Percentiles rank a stretch among this genome's conserved stretches.
phyloP scores from a whole-genome alignment of 306 rosid genomes.

The Ormosia semicastrata region DNA sequence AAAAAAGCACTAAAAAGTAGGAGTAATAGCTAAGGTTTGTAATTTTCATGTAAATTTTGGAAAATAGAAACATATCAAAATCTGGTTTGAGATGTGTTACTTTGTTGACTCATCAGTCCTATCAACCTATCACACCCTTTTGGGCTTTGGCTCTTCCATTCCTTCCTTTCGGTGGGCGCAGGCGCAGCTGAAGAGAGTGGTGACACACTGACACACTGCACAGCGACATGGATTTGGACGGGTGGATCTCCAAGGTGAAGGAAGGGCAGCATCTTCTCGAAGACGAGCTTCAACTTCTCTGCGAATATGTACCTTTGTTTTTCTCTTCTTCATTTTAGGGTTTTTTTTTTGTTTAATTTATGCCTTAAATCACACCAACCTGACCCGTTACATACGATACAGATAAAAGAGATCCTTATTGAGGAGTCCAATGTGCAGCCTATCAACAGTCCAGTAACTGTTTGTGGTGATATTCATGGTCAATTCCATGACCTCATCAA shows the following conservation, averaged over 20 bases:
- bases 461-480: constrained; percentile 97
- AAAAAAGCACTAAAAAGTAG: no score
- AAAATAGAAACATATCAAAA: no score
- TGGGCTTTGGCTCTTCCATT: no score
- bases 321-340: constrained; percentile 24
- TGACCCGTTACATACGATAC: no score
- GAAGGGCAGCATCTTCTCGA: constrained; percentile 97
- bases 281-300: constrained; percentile 97
- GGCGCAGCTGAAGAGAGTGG: not conserved
- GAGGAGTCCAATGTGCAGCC: constrained; percentile 99
- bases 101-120: no score
- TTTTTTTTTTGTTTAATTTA: constrained; percentile 34
- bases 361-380: no score
- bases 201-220: no score
- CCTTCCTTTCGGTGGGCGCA: not conserved
- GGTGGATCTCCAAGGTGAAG: constrained; percentile 97
- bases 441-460: constrained; percentile 95
- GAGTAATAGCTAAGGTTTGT: no score
- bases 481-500: constrained; percentile 96
- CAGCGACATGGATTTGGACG: constrained; percentile 86
- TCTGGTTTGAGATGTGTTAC: no score
- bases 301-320: constrained; percentile 71
- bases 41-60: no score
- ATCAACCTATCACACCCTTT: no score
- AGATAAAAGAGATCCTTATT: constrained; percentile 77